A percentile compares a stretch with the other conserved stretches of the same genome.
Conservation (phyloP, 306 rosid genomes). For the Sindora glabra region DNA sequence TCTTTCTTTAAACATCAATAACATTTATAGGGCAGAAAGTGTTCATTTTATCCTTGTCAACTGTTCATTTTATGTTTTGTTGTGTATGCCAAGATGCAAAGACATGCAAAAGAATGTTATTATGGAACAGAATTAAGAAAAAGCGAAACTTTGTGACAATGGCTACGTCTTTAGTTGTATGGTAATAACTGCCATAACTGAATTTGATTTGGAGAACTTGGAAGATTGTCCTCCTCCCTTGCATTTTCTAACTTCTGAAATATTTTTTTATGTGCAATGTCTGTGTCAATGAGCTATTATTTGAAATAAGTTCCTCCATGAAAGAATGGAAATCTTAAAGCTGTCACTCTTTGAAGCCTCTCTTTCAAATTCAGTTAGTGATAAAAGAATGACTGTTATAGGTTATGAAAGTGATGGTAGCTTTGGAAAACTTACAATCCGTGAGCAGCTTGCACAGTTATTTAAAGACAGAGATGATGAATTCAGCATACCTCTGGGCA, state of each 20-base stretch:
- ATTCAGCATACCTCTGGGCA: slow-evolving; percentile 72
- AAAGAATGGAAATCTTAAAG: background rate
- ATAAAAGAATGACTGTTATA: slow-evolving; percentile 14
- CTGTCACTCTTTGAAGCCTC: background rate
- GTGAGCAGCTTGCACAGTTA: slow-evolving; percentile 66
- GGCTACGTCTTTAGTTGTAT: background rate
- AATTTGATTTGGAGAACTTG: background rate
- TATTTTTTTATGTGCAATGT: background rate
- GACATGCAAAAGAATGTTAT: no score
- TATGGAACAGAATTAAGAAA: background rate
- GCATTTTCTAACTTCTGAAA: background rate
- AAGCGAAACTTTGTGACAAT: background rate
- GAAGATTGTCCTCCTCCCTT: background rate
- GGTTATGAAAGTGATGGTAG: slow-evolving; percentile 72
- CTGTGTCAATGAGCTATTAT: background rate
- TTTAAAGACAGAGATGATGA: slow-evolving; percentile 66
- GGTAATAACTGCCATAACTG: no score
- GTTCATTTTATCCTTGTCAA: background rate
- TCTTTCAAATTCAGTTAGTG: background rate
- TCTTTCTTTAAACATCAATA: background rate
- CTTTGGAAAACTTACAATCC: slow-evolving; percentile 38
- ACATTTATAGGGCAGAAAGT: background rate
- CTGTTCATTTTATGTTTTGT: background rate
- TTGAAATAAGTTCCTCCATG: background rate
- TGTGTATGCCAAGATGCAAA: no score